Evolutionary conservation across 805 yeast species (phyloP), one percentile per base, ranked within the genome.

Genomic region (Priceomyces haplophilus): DNA sequence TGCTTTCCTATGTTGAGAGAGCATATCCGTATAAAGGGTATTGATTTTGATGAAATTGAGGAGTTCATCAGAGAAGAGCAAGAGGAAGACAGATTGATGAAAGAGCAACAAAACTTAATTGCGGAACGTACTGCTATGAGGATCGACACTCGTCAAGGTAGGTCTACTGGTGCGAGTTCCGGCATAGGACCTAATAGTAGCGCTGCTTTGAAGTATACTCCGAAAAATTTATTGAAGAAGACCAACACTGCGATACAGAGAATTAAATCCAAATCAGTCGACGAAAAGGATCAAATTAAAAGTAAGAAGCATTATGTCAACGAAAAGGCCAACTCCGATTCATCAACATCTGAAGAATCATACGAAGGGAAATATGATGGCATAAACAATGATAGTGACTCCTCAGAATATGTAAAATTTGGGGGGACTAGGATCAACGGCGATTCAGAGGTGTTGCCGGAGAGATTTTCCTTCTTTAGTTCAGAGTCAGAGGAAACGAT

Each of bases 1-100:
- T 91, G 98, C 72, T 90, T 90, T 65, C 98, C 98, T 2, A 84
- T 88, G 88, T 68, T 80, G 38, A 82, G 86, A 3, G 84, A 83
- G 46, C 75, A 70, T 47, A 67, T 70, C 20, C 60, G 73, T 40
- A 68, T 78, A 34, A 82, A 81, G 46, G 97, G 96, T 13, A 87
- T 93, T 51, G 96, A 91, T 63, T 88, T 91, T 55, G 88, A 82
- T 55, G 97, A 89, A 56, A 77, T 91, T 51, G 96, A 88, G 45
- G 93, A 85, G 52, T 88, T 85, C 56, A 80, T 85, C 34, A 71
- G 72, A 41, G 84, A 79, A 42, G 82, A 79, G 51, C 66, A 81
- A 45, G 78, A 72, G 44, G 77, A 78, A 54, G 73, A 54, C 32
- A 36, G 42, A 10, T 46, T 50, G 34, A 43, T 59, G 52, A 54